A percentile compares a stretch with the other conserved stretches of the same genome.
Evolutionary conservation across 495 filamentous ascomycete genomes (phyloP).

Genomic region (Parmelia sp.): DNA sequence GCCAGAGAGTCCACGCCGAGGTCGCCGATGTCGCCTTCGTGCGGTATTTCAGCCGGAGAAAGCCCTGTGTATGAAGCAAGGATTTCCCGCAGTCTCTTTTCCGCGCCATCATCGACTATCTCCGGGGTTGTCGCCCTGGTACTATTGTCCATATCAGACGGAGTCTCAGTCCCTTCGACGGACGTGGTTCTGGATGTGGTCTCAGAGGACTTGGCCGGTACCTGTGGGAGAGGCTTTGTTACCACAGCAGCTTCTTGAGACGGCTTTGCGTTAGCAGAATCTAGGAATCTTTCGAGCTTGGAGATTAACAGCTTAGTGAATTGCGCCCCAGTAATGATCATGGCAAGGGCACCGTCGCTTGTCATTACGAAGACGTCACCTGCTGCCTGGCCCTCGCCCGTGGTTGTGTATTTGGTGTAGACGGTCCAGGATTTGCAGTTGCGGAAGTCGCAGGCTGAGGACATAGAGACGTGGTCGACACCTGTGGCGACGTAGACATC

Average conservation of each 20-base stretch:
- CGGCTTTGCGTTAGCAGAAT: constrained; percentile 20
- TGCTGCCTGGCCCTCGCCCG: constrained; percentile 21
- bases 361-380: constrained; percentile 33
- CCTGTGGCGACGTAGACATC: constrained; percentile 30
- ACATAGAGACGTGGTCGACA: constrained; percentile 26
- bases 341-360: constrained; percentile 21
- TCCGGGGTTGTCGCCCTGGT: constrained; percentile 9
- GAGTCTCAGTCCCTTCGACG: constrained; percentile 5
- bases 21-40: constrained; percentile 12
- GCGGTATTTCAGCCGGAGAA: constrained; percentile 14
- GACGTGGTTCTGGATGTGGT: constrained; percentile 10
- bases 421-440: constrained; percentile 26
- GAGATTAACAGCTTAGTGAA: constrained; percentile 25
- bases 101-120: constrained; percentile 11
- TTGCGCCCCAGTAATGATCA: constrained; percentile 23
- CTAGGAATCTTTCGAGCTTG: constrained; percentile 24
- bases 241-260: background rate
- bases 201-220: constrained; percentile 1
- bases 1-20: constrained; percentile 27
- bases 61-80: constrained; percentile 20
- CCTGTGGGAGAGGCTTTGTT: background rate
- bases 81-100: constrained; percentile 14
- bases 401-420: constrained; percentile 26
- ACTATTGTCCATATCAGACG: constrained; percentile 1
- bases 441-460: constrained; percentile 22